These are phyloP conservation scores for Elsinoe necatrix DNA, from an alignment of 2,329 filamentous ascomycete species.

Conservation along the genomic window DNA sequence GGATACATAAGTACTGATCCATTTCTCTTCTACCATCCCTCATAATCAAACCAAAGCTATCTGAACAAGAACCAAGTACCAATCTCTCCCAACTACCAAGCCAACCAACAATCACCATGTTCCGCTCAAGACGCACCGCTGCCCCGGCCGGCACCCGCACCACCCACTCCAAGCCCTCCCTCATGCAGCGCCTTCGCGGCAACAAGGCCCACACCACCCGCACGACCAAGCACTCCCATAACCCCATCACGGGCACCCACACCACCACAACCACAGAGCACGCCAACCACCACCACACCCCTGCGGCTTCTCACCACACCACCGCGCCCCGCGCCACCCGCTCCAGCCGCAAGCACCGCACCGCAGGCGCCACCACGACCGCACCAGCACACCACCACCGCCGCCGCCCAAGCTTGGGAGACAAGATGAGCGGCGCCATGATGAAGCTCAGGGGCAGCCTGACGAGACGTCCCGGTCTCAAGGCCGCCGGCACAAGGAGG, in stretches of 20 bases:
- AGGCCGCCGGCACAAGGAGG: conserved; percentile 39
- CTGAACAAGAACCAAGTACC: no score
- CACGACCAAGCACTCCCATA: conserved; percentile 38
- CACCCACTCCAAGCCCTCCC: conserved; percentile 40
- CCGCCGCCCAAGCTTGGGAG: conserved; percentile 59
- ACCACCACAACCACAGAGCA: conserved; percentile 28
- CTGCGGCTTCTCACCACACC: no score
- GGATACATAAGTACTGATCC: background rate
- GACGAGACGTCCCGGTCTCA: conserved; percentile 60
- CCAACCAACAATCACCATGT: background rate
- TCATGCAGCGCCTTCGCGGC: conserved; percentile 48
- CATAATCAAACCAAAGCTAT: background rate
- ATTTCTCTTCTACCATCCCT: background rate
- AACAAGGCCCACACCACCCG: conserved; percentile 34
- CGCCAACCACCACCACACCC: background rate
- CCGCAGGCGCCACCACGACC: conserved; percentile 20
- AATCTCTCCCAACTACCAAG: no score
- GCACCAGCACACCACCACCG: conserved; percentile 53
- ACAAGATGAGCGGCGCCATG: conserved; percentile 70
- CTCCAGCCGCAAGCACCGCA: conserved; percentile 23
- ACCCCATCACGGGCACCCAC: conserved; percentile 35
- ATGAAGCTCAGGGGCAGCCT: conserved; percentile 63
- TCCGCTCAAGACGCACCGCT: conserved; percentile 12
- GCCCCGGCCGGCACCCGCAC: conserved; percentile 23
- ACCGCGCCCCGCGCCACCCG: conserved; percentile 22